Evolutionary conservation across 164 flowering plant species (phyloP), one percentile per base, ranked within the genome.

Genomic region (Santalum album): DNA sequence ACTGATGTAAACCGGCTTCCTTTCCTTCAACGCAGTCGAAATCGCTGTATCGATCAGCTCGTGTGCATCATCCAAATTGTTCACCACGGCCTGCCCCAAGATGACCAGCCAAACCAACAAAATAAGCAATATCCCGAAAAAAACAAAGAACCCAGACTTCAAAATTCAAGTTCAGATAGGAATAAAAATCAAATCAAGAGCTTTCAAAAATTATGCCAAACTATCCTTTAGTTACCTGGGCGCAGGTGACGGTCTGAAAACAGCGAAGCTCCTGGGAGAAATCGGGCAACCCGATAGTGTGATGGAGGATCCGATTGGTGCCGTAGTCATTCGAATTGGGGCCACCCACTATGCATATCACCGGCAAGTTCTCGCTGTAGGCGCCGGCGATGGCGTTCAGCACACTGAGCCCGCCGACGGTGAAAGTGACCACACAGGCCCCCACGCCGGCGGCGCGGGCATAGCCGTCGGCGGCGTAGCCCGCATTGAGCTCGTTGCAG

Each of bases 401-500:
- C 10, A 79, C 75, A 61, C 84, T 79, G 21, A 82, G 80, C 4
- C 87, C 84, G 12, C 87, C 87, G 10, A 82, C 87, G 16, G 84
- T 82, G 76, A 79, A 79, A 6, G 84, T 82, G 23, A 77, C 87
- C 23, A 62, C 84, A 43, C 87, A 82, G 0, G 84, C 87, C 16
- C 87, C 87, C 7, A 79, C 82, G 2, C 87, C 87, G 39, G 53
- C 61, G 17, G 84, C 67, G 3, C 87, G 71, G 0, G 87, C 87
- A 54, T 82, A 82, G 11, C 87, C 87, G 50, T 82, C 87, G 12
- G 87, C 87, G 0, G 84, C 87, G 39, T 82, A 82, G n/a, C 87
- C 87, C 16, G 84, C 87, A 69, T 82, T 82, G 34, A 82, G 82
- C 73, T 82, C 87, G 67, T 82, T 82, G 58, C 87, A 82, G 73